These are phyloP conservation scores for Aspergillus sp. DNA, from an alignment of 2,329 filamentous ascomycete genomes.

Conservation along the genomic window DNA sequence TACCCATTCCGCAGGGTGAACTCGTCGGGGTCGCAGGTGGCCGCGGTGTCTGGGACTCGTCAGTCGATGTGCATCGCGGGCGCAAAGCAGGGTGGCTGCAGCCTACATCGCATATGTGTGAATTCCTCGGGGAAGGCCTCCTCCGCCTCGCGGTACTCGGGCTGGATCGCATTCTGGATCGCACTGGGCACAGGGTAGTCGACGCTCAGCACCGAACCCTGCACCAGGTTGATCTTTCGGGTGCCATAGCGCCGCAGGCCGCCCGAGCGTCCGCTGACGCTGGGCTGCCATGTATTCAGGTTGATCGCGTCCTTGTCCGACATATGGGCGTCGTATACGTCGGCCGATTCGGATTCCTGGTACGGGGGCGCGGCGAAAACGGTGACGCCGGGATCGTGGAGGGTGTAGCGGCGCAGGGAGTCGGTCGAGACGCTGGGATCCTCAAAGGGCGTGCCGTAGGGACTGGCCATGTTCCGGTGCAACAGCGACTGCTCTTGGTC, in stretches of 20 bases:
- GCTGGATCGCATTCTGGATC: conserved; percentile 93
- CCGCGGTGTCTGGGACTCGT: conserved; percentile 68
- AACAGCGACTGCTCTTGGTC: conserved; percentile 25
- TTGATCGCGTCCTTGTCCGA: conserved; percentile 40
- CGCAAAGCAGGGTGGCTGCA: too few relatives aligned
- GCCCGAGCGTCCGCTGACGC: conserved; percentile 64
- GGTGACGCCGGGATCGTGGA: conserved; percentile 52
- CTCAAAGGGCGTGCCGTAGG: conserved; percentile 47
- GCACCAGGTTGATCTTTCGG: conserved; percentile 95
- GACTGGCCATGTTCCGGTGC: conserved; percentile 37
- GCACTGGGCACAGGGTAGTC: conserved; percentile 96
- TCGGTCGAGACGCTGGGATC: conserved; percentile 42
- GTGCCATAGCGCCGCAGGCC: conserved; percentile 83
- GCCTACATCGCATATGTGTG: conserved; percentile 83
- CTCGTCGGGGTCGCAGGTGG: conserved; percentile 95
- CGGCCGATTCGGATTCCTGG: conserved; percentile 57
- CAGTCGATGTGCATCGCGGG: background rate
- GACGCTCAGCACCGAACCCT: conserved; percentile 92
- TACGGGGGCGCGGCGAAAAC: conserved; percentile 49
- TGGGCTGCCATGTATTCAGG: conserved; percentile 65
- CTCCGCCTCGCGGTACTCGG: conserved; percentile 83
- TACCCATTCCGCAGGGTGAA: conserved; percentile 99
- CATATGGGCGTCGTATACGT: conserved; percentile 49
- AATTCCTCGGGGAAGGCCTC: conserved; percentile 87
- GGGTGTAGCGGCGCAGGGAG: conserved; percentile 29